Base-by-base conservation (phyloP, 2,329 filamentous ascomycete species). In the Penicillium hesseltinei region DNA sequence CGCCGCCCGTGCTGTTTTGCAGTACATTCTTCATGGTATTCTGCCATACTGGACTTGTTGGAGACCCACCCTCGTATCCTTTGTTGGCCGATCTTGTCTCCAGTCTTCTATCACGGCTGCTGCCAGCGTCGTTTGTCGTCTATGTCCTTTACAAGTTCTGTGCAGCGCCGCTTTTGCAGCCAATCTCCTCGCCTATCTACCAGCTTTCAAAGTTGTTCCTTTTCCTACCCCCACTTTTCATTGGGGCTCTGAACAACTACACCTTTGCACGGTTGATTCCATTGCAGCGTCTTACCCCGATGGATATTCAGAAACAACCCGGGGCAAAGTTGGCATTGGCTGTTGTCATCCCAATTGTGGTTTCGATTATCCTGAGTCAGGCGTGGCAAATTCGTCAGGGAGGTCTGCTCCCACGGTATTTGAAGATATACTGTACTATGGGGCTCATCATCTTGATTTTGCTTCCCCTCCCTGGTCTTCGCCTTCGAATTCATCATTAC, bases 401-500 rank as follows among this genome's bases (percentile, higher is more conserved):
- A 71, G 93, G 88, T 0, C 86, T 91, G 3, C 83, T 97, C 63
- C 82, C 89, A 31, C 84, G 82, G 39, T 93, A 92, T 68, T 83
- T 97, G 6, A 85, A 84, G 66, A 81, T 96, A 21, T 97, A 97
- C 72, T 82, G 80, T 23, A 78, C 90, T 5, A 84, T 96, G 62
- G 77, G 85, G 2, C 71, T 78, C 2, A 81, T 80, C n/a, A 84
- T 97, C 36, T 69, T 94, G 31, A 76, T 92, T 49, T 82, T 89
- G 35, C 80, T 96, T 13, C 77, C 83, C 1, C 76, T 96, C 6
- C 93, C 93, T 0, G 84, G 86, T 8, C 84, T 96, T 51, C 89
- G 87, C 60, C 81, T 99, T 49, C 87, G 94, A 35, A 92, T 99
- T 56, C 94, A 99, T 71, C 94, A 99, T 73, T 99, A 97, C 71